phyloP scores from a whole-genome alignment of 495 filamentous ascomycete genomes.

The Oidiodendron maius region DNA sequence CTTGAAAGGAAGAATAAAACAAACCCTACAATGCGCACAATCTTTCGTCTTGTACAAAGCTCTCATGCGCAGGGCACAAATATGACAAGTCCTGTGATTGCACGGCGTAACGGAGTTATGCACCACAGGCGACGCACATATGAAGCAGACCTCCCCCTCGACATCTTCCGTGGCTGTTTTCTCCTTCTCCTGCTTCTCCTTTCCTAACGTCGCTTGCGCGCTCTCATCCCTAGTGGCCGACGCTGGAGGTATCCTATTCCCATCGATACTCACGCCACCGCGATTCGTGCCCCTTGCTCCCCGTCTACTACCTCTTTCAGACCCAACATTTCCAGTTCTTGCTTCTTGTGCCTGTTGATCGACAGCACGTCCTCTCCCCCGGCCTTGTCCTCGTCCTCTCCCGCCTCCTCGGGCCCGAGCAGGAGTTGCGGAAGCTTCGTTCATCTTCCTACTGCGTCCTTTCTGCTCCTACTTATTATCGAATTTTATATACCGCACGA shows the following conservation, averaged over 20 bases:
- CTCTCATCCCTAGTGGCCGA: background rate
- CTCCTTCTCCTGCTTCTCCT: slow-evolving; percentile 4
- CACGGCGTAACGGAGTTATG: slow-evolving; percentile 86
- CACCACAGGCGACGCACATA: slow-evolving; percentile 81
- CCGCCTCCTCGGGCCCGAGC: background rate
- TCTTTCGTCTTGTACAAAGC: slow-evolving; percentile 93
- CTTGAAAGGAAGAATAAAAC: slow-evolving; percentile 24
- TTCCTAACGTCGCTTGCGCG: background rate
- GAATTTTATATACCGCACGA: too few species aligned
- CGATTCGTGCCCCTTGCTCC: slow-evolving; percentile 12
- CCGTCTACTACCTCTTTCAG: too few species aligned
- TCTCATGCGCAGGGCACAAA: slow-evolving; percentile 82
- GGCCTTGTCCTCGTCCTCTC: background rate
- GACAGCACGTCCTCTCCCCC: background rate
- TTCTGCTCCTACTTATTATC: too few species aligned
- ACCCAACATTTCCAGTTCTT: too few species aligned
- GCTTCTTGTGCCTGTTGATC: background rate
- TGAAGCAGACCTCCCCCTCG: slow-evolving; percentile 87
- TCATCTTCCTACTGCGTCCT: too few species aligned
- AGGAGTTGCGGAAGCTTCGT: background rate
- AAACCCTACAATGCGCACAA: slow-evolving; percentile 88
- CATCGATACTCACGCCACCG: too few species aligned
- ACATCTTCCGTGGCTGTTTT: slow-evolving; percentile 41
- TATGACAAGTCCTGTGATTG: slow-evolving; percentile 93
- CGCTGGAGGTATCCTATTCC: too few species aligned